Conservation (phyloP, 2,329 filamentous ascomycete genomes). For the Decorospora gaudefroyi region DNA sequence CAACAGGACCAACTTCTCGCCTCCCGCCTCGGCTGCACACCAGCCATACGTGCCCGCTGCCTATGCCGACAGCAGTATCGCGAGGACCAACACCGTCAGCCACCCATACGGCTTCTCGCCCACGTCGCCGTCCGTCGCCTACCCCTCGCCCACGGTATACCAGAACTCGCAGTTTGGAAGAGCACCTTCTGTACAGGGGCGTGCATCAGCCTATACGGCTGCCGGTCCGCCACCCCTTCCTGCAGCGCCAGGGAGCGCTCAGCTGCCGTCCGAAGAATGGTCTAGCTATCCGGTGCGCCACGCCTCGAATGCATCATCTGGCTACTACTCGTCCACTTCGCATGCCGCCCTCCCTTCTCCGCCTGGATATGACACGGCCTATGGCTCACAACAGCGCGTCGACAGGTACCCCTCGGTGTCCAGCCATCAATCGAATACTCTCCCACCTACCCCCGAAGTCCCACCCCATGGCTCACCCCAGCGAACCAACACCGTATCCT, state of each 20-base stretch:
- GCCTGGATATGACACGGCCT: conserved; percentile 38
- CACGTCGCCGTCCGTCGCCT: conserved; percentile 38
- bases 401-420: conserved; percentile 41
- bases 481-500: conserved; percentile 57
- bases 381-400: conserved; percentile 33
- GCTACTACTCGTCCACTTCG: conserved; percentile 37
- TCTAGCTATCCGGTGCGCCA: conserved; percentile 38
- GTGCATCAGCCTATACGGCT: conserved; percentile 42
- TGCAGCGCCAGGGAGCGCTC: conserved; percentile 41
- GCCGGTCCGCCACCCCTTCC: conserved; percentile 46
- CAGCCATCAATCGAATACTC: conserved; percentile 46
- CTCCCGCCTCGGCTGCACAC: conserved; percentile 30
- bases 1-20: conserved; percentile 44
- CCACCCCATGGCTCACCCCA: conserved; percentile 56
- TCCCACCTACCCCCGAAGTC: conserved; percentile 56
- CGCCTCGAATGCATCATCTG: conserved; percentile 36
- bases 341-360: conserved; percentile 46
- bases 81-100: conserved; percentile 38
- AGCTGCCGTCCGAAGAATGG: conserved; percentile 44
- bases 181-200: conserved; percentile 37
- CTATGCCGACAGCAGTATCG: conserved; percentile 47
- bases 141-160: conserved; percentile 37
- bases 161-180: conserved; percentile 43
- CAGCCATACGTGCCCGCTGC: conserved; percentile 54
- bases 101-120: conserved; percentile 47